Percentiles rank a stretch among this genome's conserved stretches.
These are phyloP conservation scores for Thymus mandschuricus DNA, from an alignment of 257 asterid species.

Conservation along the genomic window DNA sequence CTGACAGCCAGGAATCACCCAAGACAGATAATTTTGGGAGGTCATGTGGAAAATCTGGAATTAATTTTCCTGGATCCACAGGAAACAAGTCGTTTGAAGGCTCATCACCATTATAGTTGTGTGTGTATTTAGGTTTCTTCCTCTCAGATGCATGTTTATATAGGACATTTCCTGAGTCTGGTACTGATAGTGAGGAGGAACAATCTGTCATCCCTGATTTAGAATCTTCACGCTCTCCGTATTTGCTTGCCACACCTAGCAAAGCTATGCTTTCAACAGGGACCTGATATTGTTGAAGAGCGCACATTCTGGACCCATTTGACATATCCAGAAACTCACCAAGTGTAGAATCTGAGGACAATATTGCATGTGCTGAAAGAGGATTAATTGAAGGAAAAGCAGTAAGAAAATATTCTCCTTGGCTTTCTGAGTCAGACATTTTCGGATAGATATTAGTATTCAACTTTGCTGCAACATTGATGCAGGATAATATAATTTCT, in stretches of 20 bases:
- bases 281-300: conserved; percentile 65
- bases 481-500: conserved; percentile 80
- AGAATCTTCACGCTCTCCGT: conserved; percentile 87
- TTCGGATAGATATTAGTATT: conserved; percentile 58
- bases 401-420: conserved; percentile 89
- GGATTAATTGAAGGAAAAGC: conserved; percentile 92
- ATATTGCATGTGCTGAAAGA: conserved; percentile 89
- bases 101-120: conserved; percentile 37
- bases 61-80: conserved; percentile 46
- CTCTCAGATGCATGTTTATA: conserved; percentile 46
- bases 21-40: conserved; percentile 46
- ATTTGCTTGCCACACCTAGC: conserved; percentile 63
- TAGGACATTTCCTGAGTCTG: conserved; percentile 59
- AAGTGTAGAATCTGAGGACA: conserved; percentile 68
- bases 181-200: conserved; percentile 80
- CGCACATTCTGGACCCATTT: conserved; percentile 46
- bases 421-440: conserved; percentile 80
- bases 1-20: conserved; percentile 54
- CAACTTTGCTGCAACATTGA: conserved; percentile 55
- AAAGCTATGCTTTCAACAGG: conserved; percentile 74
- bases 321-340: conserved; percentile 73
- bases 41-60: conserved; percentile 45
- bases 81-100: conserved; percentile 44
- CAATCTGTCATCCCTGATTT: conserved; percentile 91
- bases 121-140: conserved; percentile 59